These are phyloP conservation scores for Russula abietina DNA, from an alignment of 768 basidiomycete genomes.

Conservation along the genomic window DNA sequence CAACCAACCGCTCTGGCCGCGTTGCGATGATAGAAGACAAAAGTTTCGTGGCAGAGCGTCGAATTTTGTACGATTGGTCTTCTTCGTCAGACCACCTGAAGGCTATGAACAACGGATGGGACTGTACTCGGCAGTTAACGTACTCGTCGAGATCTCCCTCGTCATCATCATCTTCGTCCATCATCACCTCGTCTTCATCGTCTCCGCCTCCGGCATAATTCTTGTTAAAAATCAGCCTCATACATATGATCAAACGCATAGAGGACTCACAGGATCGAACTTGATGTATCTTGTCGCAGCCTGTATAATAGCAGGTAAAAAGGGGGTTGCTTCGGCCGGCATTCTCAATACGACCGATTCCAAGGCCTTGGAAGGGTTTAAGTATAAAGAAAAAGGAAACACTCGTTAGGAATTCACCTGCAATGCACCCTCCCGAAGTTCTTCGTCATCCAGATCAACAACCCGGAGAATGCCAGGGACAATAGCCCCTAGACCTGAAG, in stretches of 20 bases:
- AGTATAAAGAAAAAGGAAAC: background rate
- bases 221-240: slow-evolving; percentile 33
- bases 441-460: slow-evolving; percentile 71
- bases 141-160: slow-evolving; percentile 76
- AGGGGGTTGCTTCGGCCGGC: slow-evolving; percentile 74
- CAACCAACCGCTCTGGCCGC: slow-evolving; percentile 76
- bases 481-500: slow-evolving; percentile 52
- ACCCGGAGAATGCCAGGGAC: slow-evolving; percentile 68
- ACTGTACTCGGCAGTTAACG: slow-evolving; percentile 28
- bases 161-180: slow-evolving; percentile 67
- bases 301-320: slow-evolving; percentile 61
- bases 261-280: slow-evolving; percentile 75
- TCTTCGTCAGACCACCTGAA: slow-evolving; percentile 93
- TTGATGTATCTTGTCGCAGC: slow-evolving; percentile 76
- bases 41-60: slow-evolving; percentile 88
- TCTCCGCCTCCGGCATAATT: slow-evolving; percentile 74
- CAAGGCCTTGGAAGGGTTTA: slow-evolving; percentile 50
- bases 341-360: slow-evolving; percentile 82
- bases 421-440: slow-evolving; percentile 71
- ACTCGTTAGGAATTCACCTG: slow-evolving; percentile 43
- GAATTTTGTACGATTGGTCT: slow-evolving; percentile 96
- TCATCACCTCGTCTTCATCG: slow-evolving; percentile 57
- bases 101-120: background rate
- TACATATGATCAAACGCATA: background rate
- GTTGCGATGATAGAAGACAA: slow-evolving; percentile 81